Evolutionary conservation across 805 yeast species (phyloP).

Genomic region (Monosporozyma siamensis): DNA sequence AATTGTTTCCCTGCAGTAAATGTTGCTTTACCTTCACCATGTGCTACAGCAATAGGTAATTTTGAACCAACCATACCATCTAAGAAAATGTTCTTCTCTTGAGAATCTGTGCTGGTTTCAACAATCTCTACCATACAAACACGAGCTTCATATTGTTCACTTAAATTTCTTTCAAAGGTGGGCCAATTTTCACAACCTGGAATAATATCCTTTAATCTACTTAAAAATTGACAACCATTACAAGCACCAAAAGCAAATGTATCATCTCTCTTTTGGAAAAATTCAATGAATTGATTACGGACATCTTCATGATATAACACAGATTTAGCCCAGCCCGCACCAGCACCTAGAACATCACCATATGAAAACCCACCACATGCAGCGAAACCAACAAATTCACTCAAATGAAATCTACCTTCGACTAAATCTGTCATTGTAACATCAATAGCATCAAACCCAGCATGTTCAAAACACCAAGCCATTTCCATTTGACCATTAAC

Average conservation of each 20-base stretch:
- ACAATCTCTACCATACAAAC: constrained; percentile 78
- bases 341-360: constrained; percentile 98
- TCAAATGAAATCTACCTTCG: constrained; percentile 59
- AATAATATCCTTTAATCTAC: constrained; percentile 68
- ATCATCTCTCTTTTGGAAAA: constrained; percentile 79
- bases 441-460: constrained; percentile 90
- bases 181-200: constrained; percentile 96
- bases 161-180: constrained; percentile 75
- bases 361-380: constrained; percentile 99
- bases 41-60: constrained; percentile 95
- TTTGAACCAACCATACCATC: constrained; percentile 88
- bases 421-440: constrained; percentile 94
- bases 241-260: constrained; percentile 98
- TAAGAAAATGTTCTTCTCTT: constrained; percentile 56
- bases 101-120: constrained; percentile 39
- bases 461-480: constrained; percentile 94
- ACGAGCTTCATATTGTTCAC: constrained; percentile 96
- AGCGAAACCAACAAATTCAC: constrained; percentile 83
- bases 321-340: constrained; percentile 98
- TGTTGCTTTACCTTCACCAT: constrained; percentile 92
- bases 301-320: constrained; percentile 76
- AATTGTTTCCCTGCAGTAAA: constrained; percentile 44
- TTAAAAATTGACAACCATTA: constrained; percentile 95
- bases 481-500: constrained; percentile 96
- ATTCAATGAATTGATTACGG: constrained; percentile 63